Conservation (phyloP, 768 basidiomycete species). For the Leccinum rimulosum region DNA sequence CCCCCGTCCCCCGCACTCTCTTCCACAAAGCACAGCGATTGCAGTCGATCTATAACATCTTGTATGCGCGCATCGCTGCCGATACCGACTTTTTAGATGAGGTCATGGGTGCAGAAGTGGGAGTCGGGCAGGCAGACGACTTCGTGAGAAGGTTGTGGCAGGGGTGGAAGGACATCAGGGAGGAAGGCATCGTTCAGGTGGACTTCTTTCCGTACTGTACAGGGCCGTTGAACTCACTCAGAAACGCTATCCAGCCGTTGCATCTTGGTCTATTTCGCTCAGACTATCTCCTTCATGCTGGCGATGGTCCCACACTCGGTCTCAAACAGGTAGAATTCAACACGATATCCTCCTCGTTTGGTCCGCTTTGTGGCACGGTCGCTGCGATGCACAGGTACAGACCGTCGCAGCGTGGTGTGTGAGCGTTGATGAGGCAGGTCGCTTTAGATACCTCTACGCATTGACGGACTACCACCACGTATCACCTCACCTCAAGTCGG, state of each 20-base stretch:
- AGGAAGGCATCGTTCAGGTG: constrained; percentile 61
- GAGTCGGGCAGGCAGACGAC: constrained; percentile 79
- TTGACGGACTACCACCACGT: constrained; percentile 66
- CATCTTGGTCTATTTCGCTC: constrained; percentile 92
- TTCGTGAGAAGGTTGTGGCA: constrained; percentile 87
- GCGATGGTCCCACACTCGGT: constrained; percentile 30
- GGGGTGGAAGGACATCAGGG: constrained; percentile 76
- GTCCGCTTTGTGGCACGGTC: constrained; percentile 64
- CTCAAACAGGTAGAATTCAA: constrained; percentile 99
- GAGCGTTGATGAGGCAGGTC: neutral
- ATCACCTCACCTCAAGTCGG: constrained; percentile 48
- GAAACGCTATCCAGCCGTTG: constrained; percentile 49
- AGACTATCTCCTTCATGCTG: constrained; percentile 84
- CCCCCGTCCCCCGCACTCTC: constrained; percentile 73
- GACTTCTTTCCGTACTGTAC: neutral
- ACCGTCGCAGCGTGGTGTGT: constrained; percentile 1
- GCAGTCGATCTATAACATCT: constrained; percentile 76
- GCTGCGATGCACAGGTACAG: constrained; percentile 81
- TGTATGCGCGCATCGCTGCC: constrained; percentile 82
- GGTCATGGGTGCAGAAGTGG: constrained; percentile 76
- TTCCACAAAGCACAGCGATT: constrained; percentile 65
- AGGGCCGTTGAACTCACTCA: constrained; percentile 6
- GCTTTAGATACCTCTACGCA: constrained; percentile 58
- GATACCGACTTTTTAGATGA: constrained; percentile 78
- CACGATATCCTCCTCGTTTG: constrained; percentile 92